Evolutionary conservation across 805 yeast genomes (phyloP).

Genomic region (Maudiozyma turicensis): DNA sequence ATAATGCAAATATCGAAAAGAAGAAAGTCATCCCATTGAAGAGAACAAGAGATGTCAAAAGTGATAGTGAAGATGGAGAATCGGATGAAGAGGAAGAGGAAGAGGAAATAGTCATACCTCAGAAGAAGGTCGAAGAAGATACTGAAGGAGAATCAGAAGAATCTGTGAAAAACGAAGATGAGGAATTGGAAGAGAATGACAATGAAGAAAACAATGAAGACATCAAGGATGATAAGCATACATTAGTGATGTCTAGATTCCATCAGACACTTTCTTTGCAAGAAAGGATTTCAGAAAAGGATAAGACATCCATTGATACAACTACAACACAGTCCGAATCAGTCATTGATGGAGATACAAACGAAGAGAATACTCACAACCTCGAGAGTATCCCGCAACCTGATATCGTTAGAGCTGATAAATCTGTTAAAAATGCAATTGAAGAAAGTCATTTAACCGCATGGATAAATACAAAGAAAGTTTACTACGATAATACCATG

Average conservation of each 20-base stretch:
- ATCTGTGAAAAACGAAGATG: constrained; percentile 1
- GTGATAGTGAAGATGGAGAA: constrained; percentile 4
- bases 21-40: constrained; percentile 17
- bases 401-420: constrained; percentile 31
- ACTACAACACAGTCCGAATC: neutral
- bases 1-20: neutral
- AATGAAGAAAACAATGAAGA: neutral
- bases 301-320: constrained; percentile 1
- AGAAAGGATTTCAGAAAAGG: constrained; percentile 16
- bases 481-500: constrained; percentile 23
- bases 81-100: constrained; percentile 6
- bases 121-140: neutral
- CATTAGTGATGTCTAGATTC: constrained; percentile 45
- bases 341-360: constrained; percentile 2
- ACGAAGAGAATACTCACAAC: constrained; percentile 21
- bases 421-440: neutral
- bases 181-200: constrained; percentile 2
- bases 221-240: constrained; percentile 31
- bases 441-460: constrained; percentile 33
- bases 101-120: constrained; percentile 1
- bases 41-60: constrained; percentile 9
- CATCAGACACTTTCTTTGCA: constrained; percentile 33
- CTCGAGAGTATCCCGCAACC: constrained; percentile 85
- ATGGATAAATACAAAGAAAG: constrained; percentile 23
- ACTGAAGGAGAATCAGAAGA: neutral